A percentile compares a stretch with the other conserved stretches of the same genome.
Conservation (phyloP, 495 filamentous ascomycete species). For the Achaetomiella virescens region DNA sequence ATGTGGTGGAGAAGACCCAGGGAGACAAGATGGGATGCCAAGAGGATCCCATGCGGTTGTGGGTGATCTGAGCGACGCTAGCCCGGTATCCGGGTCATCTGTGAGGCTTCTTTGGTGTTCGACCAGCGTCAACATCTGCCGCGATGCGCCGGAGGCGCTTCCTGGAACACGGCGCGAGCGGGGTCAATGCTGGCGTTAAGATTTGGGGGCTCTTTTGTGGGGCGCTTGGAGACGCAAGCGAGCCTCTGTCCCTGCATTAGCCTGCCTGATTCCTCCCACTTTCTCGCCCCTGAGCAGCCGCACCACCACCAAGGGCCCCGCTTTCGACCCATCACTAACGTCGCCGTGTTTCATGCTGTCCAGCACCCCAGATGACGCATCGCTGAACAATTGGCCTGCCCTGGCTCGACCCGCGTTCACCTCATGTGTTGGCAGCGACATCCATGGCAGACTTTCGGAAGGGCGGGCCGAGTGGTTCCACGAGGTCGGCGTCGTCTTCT, state of each 20-base stretch:
- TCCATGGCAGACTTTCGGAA: neutral
- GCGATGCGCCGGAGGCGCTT: slow-evolving; percentile 7
- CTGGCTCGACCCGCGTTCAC: neutral
- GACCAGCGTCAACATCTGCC: slow-evolving; percentile 1
- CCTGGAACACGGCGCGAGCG: neutral
- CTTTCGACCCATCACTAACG: slow-evolving; percentile 16
- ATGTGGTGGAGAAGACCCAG: slow-evolving; percentile 1
- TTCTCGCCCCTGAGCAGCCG: neutral
- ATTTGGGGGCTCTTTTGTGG: slow-evolving; percentile 12
- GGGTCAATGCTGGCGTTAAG: neutral
- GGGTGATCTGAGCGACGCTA: slow-evolving; percentile 10
- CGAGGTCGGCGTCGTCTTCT: neutral
- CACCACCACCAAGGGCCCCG: slow-evolving; percentile 11
- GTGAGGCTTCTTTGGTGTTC: no score
- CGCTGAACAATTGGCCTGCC: neutral
- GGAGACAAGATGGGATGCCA: slow-evolving; percentile 5
- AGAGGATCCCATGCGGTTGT: slow-evolving; percentile 5
- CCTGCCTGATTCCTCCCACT: neutral
- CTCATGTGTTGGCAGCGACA: slow-evolving; percentile 3
- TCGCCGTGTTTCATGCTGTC: slow-evolving; percentile 17
- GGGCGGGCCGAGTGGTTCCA: neutral
- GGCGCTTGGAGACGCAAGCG: slow-evolving; percentile 7
- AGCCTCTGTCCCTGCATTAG: slow-evolving; percentile 12
- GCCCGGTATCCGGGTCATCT: no score
- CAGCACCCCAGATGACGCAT: slow-evolving; percentile 1